Base-by-base conservation (phyloP, 306 rosid genomes). In the Ziziphus jujuba region DNA sequence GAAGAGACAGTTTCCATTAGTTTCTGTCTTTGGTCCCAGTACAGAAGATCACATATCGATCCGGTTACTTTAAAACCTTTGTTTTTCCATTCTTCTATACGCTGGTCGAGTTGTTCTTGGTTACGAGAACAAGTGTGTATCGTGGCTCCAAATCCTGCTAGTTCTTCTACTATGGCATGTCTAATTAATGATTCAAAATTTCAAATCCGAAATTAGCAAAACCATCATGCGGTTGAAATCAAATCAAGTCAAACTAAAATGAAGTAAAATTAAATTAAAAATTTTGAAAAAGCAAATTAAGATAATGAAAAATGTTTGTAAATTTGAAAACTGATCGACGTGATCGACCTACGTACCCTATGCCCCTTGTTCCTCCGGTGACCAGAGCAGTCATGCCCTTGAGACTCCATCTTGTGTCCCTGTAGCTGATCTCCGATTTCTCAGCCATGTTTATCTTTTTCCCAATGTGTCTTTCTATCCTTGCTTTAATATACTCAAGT, bases 301-400 rank as follows among this genome's bases (percentile, higher is more conserved):
- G 9, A 6, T 0, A 14, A 49, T 48, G 17, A 13, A 14, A 48
- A 14, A 13, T 14, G 16, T 44, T 44, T 5, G 4, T 34, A 65
- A 12, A 21, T 19, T 28, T 3, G 1, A 21, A 12, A 2, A 9
- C 7, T 14, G 1, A 14, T 2, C 0, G n/a, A n/a, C n/a, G n/a
- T n/a, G n/a, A n/a, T n/a, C n/a, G n/a, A n/a, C n/a, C n/a, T n/a
- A 21, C 61, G 3, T 9, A 81, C 82, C 85, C 85, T 6, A 77
- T 77, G 63, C 85, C 85, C 16, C 61, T 49, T 12, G 74, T 72
- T 40, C 85, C 79, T n/a, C 85, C 82, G 8, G 85, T 81, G 52
- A 76, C 79, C 5, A 80, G 85, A 19, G 81, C 82, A 4, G 78
- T 81, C 77, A 44, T 66, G 6, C 83, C 83, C 38, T 74, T 47